phyloP scores from a whole-genome alignment of 2,329 filamentous ascomycete genomes.

The Aspergillus flavus region DNA sequence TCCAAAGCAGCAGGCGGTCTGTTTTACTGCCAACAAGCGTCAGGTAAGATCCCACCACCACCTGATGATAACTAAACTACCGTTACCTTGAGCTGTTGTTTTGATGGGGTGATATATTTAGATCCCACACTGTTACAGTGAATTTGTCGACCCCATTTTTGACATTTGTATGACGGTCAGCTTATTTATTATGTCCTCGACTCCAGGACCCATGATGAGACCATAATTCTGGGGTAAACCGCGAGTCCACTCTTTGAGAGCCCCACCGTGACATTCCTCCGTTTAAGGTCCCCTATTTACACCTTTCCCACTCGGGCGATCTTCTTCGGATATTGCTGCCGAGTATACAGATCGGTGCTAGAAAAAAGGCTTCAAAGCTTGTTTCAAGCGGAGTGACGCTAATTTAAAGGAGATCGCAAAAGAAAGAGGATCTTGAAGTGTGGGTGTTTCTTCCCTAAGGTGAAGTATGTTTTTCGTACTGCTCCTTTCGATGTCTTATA shows the following conservation, averaged over 20 bases:
- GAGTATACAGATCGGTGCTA: background rate
- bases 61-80: background rate
- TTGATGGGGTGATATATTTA: background rate
- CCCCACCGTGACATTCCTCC: constrained; percentile 1
- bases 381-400: background rate
- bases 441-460: background rate
- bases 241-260: background rate
- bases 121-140: background rate
- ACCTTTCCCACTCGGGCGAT: constrained; percentile 10
- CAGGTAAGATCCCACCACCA: background rate
- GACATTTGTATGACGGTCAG: background rate
- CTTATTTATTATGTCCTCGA: background rate
- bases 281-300: constrained; percentile 4
- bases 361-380: background rate
- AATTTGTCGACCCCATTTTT: background rate
- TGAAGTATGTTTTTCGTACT: background rate
- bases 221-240: background rate
- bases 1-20: background rate
- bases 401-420: background rate
- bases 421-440: background rate
- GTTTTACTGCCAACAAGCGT: background rate
- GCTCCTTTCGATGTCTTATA: background rate
- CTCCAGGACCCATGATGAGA: background rate
- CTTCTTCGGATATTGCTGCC: constrained; percentile 1
- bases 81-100: background rate